phyloP scores from a whole-genome alignment of 2,329 filamentous ascomycete species.

The Thermoascus crustaceus region DNA sequence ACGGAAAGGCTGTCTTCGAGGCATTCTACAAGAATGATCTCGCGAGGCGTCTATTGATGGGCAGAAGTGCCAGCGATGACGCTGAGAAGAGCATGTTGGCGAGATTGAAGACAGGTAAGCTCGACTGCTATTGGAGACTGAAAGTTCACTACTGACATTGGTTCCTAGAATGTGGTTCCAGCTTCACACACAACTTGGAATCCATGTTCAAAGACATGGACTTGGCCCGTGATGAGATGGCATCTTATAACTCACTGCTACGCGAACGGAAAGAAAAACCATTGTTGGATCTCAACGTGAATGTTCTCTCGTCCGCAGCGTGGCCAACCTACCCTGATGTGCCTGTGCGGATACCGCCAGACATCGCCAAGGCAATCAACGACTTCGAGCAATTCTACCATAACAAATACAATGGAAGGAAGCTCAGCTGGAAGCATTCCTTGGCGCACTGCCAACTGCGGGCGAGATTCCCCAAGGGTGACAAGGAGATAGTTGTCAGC shows the following conservation, averaged over 20 bases:
- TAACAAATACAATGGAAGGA: conserved; percentile 78
- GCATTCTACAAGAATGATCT: conserved; percentile 99
- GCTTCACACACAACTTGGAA: conserved; percentile 94
- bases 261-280: conserved; percentile 51
- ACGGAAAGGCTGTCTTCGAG: conserved; percentile 96
- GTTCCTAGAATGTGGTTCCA: conserved; percentile 71
- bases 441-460: conserved; percentile 85
- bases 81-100: conserved; percentile 93
- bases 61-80: conserved; percentile 84
- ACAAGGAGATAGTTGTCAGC: conserved; percentile 83
- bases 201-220: conserved; percentile 99
- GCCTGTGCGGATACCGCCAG: conserved; percentile 62
- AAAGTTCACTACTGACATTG: conserved; percentile 2
- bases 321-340: conserved; percentile 89
- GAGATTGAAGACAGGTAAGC: conserved; percentile 65
- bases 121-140: conserved; percentile 2
- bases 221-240: conserved; percentile 84
- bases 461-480: conserved; percentile 67
- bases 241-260: conserved; percentile 67
- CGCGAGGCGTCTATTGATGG: conserved; percentile 81
- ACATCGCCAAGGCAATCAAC: conserved; percentile 67
- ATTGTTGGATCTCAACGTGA: conserved; percentile 69
- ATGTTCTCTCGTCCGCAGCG: conserved; percentile 78
- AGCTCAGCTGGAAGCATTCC: conserved; percentile 83
- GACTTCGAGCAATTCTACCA: conserved; percentile 83